Base-by-base conservation (phyloP, 192 early-diverging fungal species). In the Thamnidium elegans region DNA sequence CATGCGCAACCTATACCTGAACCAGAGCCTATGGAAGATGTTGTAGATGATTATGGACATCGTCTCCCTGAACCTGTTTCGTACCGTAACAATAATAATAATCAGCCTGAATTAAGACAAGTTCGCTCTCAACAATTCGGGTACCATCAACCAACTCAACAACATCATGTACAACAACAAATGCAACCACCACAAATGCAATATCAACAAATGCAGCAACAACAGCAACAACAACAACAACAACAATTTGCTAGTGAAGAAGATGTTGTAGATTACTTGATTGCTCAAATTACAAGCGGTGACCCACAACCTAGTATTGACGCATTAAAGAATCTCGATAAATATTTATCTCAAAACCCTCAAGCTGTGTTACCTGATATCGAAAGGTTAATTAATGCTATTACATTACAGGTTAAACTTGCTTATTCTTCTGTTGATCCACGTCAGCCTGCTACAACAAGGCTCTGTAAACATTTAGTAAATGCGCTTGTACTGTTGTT, bases 401-500 rank as follows among this genome's bases (percentile, higher is more conserved):
- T 93, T 3, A 87, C 89, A 0, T 67, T 93, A 1, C 90, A 92
- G 63, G 76, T 91, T 31, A 81, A 90, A n/a, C 58, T 91, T 21
- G 87, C 88, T 0, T 94, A 89, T 67, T 79, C 84, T 7, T 68
- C 79, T 9, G 62, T 84, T 11, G 83, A 90, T 66, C 64, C 78
- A 6, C 61, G 69, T 23, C 78, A 77, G 31, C 73, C 79, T 10
- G 59, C 76, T 3, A 78, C 86, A 8, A 78, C 74, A 39, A 75
- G 92, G 13, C 71, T 97, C 7, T 93, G 92, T 68, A 92, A 91
- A 76, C 87, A 93, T 55, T 69, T 93, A 11, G 79, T 91, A 43
- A 89, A 85, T 66, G 76, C 90, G 30, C 79, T 97, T 21, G 86
- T 94, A 5, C 77, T 85, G 11, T 67, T 96, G 23, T 99, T 97